Evolutionary conservation across 2,329 filamentous ascomycete genomes (phyloP).

Genomic region (Endocalyx cinctus): DNA sequence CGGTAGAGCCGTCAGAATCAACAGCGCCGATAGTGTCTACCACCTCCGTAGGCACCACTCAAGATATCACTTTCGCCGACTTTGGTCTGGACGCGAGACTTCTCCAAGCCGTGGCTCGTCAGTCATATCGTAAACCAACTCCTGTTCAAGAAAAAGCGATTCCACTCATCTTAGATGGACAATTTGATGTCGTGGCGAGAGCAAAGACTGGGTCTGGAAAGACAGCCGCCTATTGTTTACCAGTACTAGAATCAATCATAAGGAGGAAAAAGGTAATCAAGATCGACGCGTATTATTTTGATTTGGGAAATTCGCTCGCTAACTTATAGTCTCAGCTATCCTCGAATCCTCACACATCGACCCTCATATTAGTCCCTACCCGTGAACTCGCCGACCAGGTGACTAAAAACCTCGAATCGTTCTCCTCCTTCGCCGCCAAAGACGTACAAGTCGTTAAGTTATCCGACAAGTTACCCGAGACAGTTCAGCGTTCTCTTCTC

Average conservation of each 20-base stretch:
- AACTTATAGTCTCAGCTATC: conserved; percentile 37
- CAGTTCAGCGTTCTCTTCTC: conserved; percentile 81
- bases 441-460: conserved; percentile 80
- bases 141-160: conserved; percentile 83
- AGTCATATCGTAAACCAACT: conserved; percentile 84
- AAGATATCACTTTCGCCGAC: conserved; percentile 60
- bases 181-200: conserved; percentile 85
- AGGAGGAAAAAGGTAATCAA: conserved; percentile 63
- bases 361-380: conserved; percentile 90
- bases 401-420: conserved; percentile 68
- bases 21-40: no score
- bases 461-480: conserved; percentile 83
- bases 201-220: conserved; percentile 96
- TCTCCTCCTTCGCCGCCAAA: conserved; percentile 79
- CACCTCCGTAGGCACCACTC: no score
- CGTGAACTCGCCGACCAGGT: conserved; percentile 93
- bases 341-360: conserved; percentile 54
- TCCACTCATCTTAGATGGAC: conserved; percentile 79
- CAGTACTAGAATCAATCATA: conserved; percentile 79
- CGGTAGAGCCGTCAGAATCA: no score
- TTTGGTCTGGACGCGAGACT: conserved; percentile 81
- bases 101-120: conserved; percentile 77
- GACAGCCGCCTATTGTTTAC: conserved; percentile 91
- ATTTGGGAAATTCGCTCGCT: conserved; percentile 1
- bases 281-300: neutral